These are phyloP conservation scores for Discostella pseudostelligera DNA, from an alignment of 108 stramenopile species.

Conservation along the genomic window DNA sequence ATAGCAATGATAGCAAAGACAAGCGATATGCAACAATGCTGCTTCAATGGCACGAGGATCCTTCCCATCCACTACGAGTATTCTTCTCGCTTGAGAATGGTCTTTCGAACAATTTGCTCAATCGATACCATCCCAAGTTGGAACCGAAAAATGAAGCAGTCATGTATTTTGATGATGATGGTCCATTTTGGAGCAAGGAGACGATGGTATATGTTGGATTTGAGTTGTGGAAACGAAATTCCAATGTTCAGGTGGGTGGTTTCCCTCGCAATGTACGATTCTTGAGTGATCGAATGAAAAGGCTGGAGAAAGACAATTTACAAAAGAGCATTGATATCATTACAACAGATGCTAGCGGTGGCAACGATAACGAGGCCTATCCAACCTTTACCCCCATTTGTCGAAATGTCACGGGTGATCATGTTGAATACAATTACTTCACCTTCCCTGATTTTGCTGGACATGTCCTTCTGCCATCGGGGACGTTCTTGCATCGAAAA, in stretches of 20 bases:
- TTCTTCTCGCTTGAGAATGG: conserved; percentile 79
- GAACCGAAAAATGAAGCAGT: conserved; percentile 77
- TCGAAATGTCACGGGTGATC: conserved; percentile 57
- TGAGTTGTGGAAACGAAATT: conserved; percentile 88
- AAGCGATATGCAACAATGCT: conserved; percentile 45
- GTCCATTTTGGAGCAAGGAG: conserved; percentile 74
- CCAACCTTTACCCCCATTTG: conserved; percentile 69
- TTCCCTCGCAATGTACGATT: conserved; percentile 72
- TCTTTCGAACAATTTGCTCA: conserved; percentile 77
- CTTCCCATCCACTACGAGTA: conserved; percentile 59
- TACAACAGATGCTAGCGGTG: conserved; percentile 8
- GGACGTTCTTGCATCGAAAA: conserved; percentile 62
- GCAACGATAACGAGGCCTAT: conserved; percentile 34
- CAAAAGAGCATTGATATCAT: conserved; percentile 37
- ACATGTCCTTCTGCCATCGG: conserved; percentile 49
- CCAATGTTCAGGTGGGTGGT: conserved; percentile 80
- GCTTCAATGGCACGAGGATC: conserved; percentile 51
- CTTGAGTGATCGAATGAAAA: conserved; percentile 43
- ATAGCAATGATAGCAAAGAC: conserved; percentile 20
- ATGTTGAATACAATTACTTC: conserved; percentile 73
- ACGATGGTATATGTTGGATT: conserved; percentile 68
- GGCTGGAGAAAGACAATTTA: conserved; percentile 45
- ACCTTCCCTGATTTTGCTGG: conserved; percentile 72
- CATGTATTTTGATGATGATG: conserved; percentile 90
- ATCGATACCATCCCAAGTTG: conserved; percentile 83